A percentile compares a stretch with the other conserved stretches of the same genome.
Evolutionary conservation across 805 yeast species (phyloP).

Genomic region (Wickerhamiella alocasiicola): DNA sequence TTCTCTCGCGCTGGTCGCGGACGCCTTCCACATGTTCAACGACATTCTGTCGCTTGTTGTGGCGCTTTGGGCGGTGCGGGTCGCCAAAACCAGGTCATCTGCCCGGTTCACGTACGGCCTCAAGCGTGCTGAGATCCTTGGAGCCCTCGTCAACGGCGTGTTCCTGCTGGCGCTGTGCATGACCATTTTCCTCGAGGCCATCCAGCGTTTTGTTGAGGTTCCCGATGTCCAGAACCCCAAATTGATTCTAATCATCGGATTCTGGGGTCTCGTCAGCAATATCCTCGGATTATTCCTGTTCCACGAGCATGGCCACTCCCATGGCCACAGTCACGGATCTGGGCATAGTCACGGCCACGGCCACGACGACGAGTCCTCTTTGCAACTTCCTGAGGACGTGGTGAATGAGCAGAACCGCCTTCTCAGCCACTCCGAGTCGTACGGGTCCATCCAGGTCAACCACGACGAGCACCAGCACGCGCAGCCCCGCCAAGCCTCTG

Average conservation of each 20-base stretch:
- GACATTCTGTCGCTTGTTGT: conserved; percentile 81
- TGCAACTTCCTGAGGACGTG: conserved; percentile 17
- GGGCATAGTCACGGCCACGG: conserved; percentile 27
- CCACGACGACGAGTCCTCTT: conserved; percentile 1
- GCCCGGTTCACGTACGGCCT: conserved; percentile 91
- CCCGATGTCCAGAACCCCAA: conserved; percentile 71
- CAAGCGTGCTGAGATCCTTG: conserved; percentile 94
- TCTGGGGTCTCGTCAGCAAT: conserved; percentile 72
- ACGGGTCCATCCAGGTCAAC: conserved; percentile 12
- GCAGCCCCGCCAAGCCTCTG: conserved; percentile 8
- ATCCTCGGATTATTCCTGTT: conserved; percentile 71
- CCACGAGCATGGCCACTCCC: conserved; percentile 50
- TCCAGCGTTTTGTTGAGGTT: conserved; percentile 77
- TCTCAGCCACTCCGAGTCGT: conserved; percentile 11
- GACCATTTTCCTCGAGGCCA: conserved; percentile 82
- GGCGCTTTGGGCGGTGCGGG: conserved; percentile 93
- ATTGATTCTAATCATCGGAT: conserved; percentile 69
- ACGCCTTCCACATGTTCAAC: conserved; percentile 94
- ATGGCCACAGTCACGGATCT: conserved; percentile 33
- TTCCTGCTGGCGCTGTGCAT: conserved; percentile 85
- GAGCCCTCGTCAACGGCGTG: conserved; percentile 89
- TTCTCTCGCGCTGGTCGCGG: conserved; percentile 89
- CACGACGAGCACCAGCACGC: conserved; percentile 11
- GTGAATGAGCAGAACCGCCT: conserved; percentile 20
- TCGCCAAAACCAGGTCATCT: conserved; percentile 73